Evolutionary conservation across 169 alveolate species (phyloP).

Genomic region (Amoebophrya sp.): DNA sequence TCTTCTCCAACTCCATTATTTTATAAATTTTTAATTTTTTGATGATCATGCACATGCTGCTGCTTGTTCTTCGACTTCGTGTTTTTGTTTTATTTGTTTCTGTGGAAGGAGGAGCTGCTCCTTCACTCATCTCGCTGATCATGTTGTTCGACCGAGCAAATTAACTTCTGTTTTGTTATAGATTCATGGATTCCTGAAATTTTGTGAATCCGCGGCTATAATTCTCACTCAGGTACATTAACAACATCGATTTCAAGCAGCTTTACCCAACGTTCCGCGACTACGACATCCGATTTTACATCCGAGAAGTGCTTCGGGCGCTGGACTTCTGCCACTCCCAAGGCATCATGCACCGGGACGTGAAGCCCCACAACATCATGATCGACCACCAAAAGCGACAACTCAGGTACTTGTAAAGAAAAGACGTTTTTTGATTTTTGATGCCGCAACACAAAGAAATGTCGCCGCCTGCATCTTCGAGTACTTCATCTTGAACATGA

Average conservation of each 20-base stretch:
- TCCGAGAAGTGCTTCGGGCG: slow-evolving; percentile 78
- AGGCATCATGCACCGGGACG: slow-evolving; percentile 96
- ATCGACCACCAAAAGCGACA: slow-evolving; percentile 68
- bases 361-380: slow-evolving; percentile 92
- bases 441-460: no score
- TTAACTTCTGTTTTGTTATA: no score
- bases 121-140: no score
- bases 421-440: background rate
- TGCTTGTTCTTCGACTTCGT: background rate
- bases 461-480: no score
- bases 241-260: slow-evolving; percentile 59
- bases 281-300: slow-evolving; percentile 83
- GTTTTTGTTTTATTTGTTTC: background rate
- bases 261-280: slow-evolving; percentile 78
- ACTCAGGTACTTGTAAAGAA: background rate
- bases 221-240: slow-evolving; percentile 29
- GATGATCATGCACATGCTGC: no score
- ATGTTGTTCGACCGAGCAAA: no score
- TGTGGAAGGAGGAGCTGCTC: no score
- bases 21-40: no score
- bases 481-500: no score
- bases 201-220: no score
- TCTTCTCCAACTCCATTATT: no score
- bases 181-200: no score
- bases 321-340: slow-evolving; percentile 95